Evolutionary conservation across 257 asterid species (phyloP).

Genomic region (Lithospermum erythrorhizon): DNA sequence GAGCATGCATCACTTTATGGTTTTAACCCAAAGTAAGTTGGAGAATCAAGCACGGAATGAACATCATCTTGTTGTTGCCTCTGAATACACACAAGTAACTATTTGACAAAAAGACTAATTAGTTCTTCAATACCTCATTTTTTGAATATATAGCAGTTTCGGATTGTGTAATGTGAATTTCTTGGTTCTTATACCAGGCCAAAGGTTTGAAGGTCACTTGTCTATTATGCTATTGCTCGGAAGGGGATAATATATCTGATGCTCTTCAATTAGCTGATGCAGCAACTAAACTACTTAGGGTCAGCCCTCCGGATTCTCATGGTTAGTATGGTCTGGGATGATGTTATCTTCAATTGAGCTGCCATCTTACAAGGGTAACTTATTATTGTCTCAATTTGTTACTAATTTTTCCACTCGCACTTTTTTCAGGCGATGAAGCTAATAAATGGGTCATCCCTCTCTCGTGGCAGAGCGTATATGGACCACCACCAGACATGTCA

Average conservation of each 20-base stretch:
- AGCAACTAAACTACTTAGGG: constrained; percentile 43
- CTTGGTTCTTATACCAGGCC: constrained; percentile 38
- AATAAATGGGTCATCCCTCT: constrained; percentile 62
- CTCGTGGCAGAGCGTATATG: constrained; percentile 91
- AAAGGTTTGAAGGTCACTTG: constrained; percentile 86
- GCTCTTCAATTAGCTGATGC: constrained; percentile 88
- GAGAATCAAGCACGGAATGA: too few relatives aligned
- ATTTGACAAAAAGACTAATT: too few relatives aligned
- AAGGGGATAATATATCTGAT: constrained; percentile 90
- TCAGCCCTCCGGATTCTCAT: constrained; percentile 26
- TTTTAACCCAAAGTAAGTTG: neutral
- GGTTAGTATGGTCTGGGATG: constrained; percentile 29
- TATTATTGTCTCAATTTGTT: neutral
- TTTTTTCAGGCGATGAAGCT: constrained; percentile 40
- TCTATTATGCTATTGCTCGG: constrained; percentile 88
- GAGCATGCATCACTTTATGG: neutral
- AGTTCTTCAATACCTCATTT: neutral
- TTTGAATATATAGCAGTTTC: neutral
- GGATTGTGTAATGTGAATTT: neutral
- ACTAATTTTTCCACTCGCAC: constrained; percentile 1
- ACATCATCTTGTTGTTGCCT: too few relatives aligned
- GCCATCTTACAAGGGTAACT: constrained; percentile 6
- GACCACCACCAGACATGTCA: constrained; percentile 75
- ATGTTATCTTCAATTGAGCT: too few relatives aligned
- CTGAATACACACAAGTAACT: too few relatives aligned